Conservation (phyloP, 2,329 filamentous ascomycete species). For the Xylariales sp. region DNA sequence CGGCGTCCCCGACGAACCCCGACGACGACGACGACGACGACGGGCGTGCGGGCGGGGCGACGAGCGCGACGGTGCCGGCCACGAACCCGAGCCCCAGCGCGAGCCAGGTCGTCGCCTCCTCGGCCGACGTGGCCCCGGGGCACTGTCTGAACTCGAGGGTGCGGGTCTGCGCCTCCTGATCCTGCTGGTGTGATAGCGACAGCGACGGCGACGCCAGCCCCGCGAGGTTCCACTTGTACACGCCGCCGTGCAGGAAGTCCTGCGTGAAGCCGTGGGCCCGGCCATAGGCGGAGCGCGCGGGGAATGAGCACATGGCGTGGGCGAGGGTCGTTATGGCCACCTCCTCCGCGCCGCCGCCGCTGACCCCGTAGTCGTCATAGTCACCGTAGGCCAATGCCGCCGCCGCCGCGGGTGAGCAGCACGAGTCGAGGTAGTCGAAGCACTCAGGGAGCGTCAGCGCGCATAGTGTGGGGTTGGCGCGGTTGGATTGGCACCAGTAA, state of each 20-base stretch:
- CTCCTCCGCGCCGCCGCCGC: background rate
- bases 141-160: conserved; percentile 34
- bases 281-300: conserved; percentile 24
- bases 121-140: conserved; percentile 23
- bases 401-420: too few species aligned
- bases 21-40: too few species aligned
- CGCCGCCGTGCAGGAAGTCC: conserved; percentile 31
- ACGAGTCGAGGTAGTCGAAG: conserved; percentile 18
- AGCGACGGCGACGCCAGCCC: conserved; percentile 15
- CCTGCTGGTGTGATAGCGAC: background rate
- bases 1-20: too few species aligned
- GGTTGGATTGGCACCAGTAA: conserved; percentile 33
- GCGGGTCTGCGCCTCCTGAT: conserved; percentile 12
- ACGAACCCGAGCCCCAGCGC: conserved; percentile 42
- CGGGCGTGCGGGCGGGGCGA: too few species aligned
- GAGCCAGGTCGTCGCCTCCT: conserved; percentile 26
- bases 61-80: conserved; percentile 93
- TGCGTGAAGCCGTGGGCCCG: conserved; percentile 21
- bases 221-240: conserved; percentile 35
- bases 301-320: conserved; percentile 27
- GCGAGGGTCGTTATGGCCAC: too few species aligned
- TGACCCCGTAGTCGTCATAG: too few species aligned
- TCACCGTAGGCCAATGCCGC: too few species aligned
- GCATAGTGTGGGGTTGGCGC: conserved; percentile 19
- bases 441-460: conserved; percentile 15